phyloP scores from a whole-genome alignment of 768 basidiomycete genomes.

The Serpula lacrymans region DNA sequence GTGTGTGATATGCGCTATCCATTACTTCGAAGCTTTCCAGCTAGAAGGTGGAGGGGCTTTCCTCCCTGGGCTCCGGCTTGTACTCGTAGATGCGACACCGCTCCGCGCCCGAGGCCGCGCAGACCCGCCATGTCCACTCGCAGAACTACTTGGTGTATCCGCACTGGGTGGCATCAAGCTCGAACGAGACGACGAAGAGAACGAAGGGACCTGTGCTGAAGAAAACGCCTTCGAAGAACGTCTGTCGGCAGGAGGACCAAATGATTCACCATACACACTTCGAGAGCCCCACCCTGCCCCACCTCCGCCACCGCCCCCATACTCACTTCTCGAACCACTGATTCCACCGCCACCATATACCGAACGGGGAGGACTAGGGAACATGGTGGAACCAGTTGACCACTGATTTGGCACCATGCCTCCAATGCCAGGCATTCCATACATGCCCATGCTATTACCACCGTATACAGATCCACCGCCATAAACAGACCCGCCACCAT shows the following conservation, averaged over 20 bases:
- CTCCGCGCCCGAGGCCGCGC: constrained; percentile 33
- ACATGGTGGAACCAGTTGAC: constrained; percentile 45
- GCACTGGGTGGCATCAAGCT: constrained; percentile 1
- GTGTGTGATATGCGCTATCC: too few relatives aligned
- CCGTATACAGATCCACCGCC: constrained; percentile 31
- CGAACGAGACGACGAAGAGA: constrained; percentile 16
- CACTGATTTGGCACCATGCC: constrained; percentile 36
- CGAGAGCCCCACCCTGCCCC: constrained; percentile 48
- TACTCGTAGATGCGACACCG: too few relatives aligned
- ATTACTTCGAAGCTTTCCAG: too few relatives aligned
- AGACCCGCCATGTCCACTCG: constrained; percentile 17
- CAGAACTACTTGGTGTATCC: constrained; percentile 10
- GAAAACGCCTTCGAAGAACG: constrained; percentile 2
- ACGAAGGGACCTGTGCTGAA: too few relatives aligned
- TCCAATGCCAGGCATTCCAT: constrained; percentile 35
- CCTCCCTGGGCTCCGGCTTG: too few relatives aligned
- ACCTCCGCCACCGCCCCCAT: constrained; percentile 47
- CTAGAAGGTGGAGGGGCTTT: too few relatives aligned
- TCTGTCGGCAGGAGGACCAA: constrained; percentile 36
- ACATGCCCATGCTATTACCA: constrained; percentile 40
- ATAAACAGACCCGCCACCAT: constrained; percentile 31
- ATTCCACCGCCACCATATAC: constrained; percentile 53
- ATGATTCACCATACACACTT: constrained; percentile 70
- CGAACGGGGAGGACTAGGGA: constrained; percentile 47
- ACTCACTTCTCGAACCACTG: constrained; percentile 58